Base-by-base conservation (phyloP, 208 protist species). In the Leishmania braziliensis region DNA sequence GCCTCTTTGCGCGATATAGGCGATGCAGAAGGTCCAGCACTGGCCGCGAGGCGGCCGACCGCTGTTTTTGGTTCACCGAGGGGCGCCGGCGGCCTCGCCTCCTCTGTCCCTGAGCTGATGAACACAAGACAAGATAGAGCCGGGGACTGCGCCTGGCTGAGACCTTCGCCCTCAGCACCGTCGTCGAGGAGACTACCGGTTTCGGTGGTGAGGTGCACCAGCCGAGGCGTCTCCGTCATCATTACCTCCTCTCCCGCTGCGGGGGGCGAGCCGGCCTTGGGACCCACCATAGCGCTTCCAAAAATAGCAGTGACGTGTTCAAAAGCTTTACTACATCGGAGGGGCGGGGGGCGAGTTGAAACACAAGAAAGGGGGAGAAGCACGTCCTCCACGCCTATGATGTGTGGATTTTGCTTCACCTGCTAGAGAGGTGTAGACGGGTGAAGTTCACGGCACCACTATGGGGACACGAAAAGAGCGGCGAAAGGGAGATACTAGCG, bases 151-250 rank as follows among this genome's bases (percentile, higher is more conserved):
- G 69, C 71, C 26, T 62, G 78, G 33, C 71, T 70, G 58, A 77
- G 58, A 20, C 71, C 71, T 0, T 56, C 79, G 5, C 56, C 62
- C 48, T 60, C 63, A 33, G 26, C n/a, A 12, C 68, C 66, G 68
- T 73, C 68, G 62, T 69, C 68, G 53, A 48, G 54, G 26, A 48
- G 58, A 33, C 69, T 33, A 43, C 58, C 75, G 0, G 69, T 51
- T 60, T 53, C 50, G n/a, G 46, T 33, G n/a, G 71, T 76, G 5
- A 80, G 75, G 69, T 80, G 76, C 48, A 70, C 75, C 9, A 80
- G 60, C 3, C 81, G 81, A 1, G 75, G 81, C 36, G 81, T 77
- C 69, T 80, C 75, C 12, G 26, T 12, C 69, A 80, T 50, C 75
- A 84, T 76, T 58, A 53, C 53, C 2, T 62, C 18, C 20, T 39